Percentiles rank a stretch among this genome's conserved stretches.
Evolutionary conservation across 164 flowering plant species (phyloP).

Genomic region (Nymphaea thermarum): DNA sequence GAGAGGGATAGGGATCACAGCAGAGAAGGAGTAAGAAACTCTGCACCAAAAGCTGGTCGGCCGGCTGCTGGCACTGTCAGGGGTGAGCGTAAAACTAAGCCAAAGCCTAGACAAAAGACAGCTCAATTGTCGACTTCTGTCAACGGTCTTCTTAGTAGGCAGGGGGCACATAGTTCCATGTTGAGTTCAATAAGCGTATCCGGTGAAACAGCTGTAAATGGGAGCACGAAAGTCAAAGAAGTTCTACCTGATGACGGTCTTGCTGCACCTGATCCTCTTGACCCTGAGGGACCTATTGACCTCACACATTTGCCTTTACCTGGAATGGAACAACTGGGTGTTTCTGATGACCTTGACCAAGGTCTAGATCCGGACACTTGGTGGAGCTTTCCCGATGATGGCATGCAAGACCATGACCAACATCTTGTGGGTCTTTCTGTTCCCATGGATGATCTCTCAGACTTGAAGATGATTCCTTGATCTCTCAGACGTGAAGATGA

Average conservation of each 20-base stretch:
- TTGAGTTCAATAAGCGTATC: constrained; percentile 26
- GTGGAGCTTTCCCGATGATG: constrained; percentile 55
- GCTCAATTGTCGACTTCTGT: constrained; percentile 68
- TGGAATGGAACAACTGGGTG: constrained; percentile 54
- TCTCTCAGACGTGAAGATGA: constrained; percentile 22
- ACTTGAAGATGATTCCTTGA: constrained; percentile 70
- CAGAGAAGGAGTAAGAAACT: constrained; percentile 44
- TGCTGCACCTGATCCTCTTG: constrained; percentile 16
- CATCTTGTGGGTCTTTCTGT: constrained; percentile 49
- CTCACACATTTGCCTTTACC: constrained; percentile 56
- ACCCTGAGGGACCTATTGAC: constrained; percentile 44
- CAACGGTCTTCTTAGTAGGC: constrained; percentile 50
- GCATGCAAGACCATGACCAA: constrained; percentile 44
- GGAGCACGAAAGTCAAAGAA: constrained; percentile 22
- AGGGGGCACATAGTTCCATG: constrained; percentile 36
- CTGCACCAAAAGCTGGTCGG: constrained; percentile 50
- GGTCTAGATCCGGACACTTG: constrained; percentile 55
- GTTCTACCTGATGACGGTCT: constrained; percentile 10
- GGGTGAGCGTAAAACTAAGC: constrained; percentile 76
- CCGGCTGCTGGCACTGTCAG: constrained; percentile 44
- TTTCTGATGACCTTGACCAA: constrained; percentile 40
- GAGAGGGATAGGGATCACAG: constrained; percentile 73
- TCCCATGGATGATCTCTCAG: constrained; percentile 84
- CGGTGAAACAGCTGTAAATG: constrained; percentile 18
- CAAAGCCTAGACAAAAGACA: constrained; percentile 77